These are phyloP conservation scores for Neurospora sp. DNA, from an alignment of 495 filamentous ascomycete genomes.

Conservation along the genomic window DNA sequence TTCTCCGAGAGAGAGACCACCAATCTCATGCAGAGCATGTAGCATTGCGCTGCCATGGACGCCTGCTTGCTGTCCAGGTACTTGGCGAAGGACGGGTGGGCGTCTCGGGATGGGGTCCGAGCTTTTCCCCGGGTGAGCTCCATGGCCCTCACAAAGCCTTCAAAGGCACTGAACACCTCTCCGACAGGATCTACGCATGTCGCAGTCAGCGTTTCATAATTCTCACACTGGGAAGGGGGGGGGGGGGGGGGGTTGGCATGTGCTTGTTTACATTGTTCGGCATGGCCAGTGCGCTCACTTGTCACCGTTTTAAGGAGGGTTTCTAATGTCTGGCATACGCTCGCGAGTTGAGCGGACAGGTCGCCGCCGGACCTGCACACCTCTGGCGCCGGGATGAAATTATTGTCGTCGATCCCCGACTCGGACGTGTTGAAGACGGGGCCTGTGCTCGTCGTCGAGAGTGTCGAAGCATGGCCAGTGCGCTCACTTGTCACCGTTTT, in stretches of 20 bases:
- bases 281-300: neutral
- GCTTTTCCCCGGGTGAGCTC: neutral
- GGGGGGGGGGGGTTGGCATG: no score
- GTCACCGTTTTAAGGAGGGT: constrained; percentile 1
- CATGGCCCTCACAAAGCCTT: constrained; percentile 1
- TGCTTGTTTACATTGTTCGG: no score
- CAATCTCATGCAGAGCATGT: constrained; percentile 1
- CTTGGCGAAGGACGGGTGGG: constrained; percentile 1
- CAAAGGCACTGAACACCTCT: constrained; percentile 1
- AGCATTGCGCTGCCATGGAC: neutral
- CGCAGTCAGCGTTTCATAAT: no score
- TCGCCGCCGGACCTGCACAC: constrained; percentile 1
- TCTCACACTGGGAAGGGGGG: no score
- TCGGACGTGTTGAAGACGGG: neutral
- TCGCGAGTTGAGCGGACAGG: constrained; percentile 1
- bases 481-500: constrained; percentile 1
- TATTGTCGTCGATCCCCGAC: neutral
- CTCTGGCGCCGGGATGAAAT: constrained; percentile 1
- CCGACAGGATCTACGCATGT: neutral
- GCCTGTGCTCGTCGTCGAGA: constrained; percentile 2
- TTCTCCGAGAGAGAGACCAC: constrained; percentile 1
- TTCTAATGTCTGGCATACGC: constrained; percentile 1
- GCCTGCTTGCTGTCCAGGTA: constrained; percentile 2
- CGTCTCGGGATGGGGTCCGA: neutral
- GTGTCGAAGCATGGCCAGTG: neutral